Evolutionary conservation across 805 yeast species (phyloP), one percentile per base, ranked within the genome.

Genomic region (Debaryomyces prosopidis): DNA sequence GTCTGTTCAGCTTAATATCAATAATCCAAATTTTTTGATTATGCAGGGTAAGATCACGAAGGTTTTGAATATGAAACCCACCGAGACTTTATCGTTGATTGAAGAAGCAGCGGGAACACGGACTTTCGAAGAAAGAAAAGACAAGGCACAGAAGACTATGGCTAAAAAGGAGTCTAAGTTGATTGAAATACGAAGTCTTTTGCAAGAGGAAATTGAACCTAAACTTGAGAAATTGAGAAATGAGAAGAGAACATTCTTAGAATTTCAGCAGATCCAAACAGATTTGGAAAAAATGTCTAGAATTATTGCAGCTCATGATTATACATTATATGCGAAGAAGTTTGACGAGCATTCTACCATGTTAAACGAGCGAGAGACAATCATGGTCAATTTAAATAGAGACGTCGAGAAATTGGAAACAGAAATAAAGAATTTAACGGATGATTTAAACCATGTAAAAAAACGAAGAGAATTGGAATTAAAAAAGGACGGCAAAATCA

Each of bases 11-110:
- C 77, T 94, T 50, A 94, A 94, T 61, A 92, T 94, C 64, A 94
- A 94, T 65, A 94, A 92, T 61, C 99, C 99, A 27, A 94, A 94
- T 63, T 94, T 94, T 67, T 76, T 94, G 55, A 94, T 94, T 59
- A 94, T 95, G 99, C 99, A 94, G 68, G 99, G 99, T 48, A 89
- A 90, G 62, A 94, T 95, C 68, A 95, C 99, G 28, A 92, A 94
- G 64, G 97, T 94, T 52, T 76, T 94, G 58, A 94, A 94, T 64
- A 94, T 94, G 98, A 89, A 88, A 57, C 96, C 99, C 1, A 72
- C 81, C 1, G 98, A 94, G 64, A 87, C 92, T 35, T 68, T 94
- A 51, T 84, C 96, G 4, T 75, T 94, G 54, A 89, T 94, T 44
- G 99, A 94, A 66, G 99, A 94, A 68, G 99, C 99, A 0, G 96